Base-by-base conservation (phyloP, 306 rosid genomes). In the Lagenaria siceraria region DNA sequence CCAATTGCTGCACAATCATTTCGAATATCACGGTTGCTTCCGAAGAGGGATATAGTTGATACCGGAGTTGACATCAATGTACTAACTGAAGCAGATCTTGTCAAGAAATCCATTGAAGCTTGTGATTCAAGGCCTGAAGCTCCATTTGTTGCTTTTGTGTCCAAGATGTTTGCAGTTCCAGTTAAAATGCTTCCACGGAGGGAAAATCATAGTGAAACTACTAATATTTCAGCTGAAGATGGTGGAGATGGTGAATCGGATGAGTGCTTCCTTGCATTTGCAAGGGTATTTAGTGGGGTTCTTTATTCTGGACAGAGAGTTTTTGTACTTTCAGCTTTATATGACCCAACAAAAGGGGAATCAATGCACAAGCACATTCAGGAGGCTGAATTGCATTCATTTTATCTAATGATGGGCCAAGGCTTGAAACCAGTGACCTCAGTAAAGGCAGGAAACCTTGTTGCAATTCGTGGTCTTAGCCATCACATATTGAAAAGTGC, bases 381-480 rank as follows among this genome's bases (percentile, higher is more conserved):
- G 85, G 96, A 79, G 86, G 97, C 90, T 36, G 90, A 85, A 81
- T 70, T 91, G 83, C 87, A 85, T 64, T 87, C 97, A 13, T 14
- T 93, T 77, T 93, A 93, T 81, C 65, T 91, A 71, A 93, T 93
- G 98, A 93, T 91, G 98, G 98, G 98, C 10, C 98, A 93, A 80
- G 96, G 93, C 54, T 88, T 93, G 81, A 84, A 86, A 81, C 90
- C 77, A 11, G 97, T 93, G 64, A 74, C 83, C 74, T 87, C 87
- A 33, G 96, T 88, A 5, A 87, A 78, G 46, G 97, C 97, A 1
- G 97, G 97, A 72, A 89, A 90, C 82, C 80, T 93, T 83, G 91
- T 93, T 77, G 98, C 97, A n/a, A 91, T 93, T 49, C 85, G 89
- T 63, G 98, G 98, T n/a, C 98, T 93, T 54, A 83, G 93, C 54